Evolutionary conservation across 495 filamentous ascomycete genomes (phyloP).

Genomic region (Haplographium delicatum): DNA sequence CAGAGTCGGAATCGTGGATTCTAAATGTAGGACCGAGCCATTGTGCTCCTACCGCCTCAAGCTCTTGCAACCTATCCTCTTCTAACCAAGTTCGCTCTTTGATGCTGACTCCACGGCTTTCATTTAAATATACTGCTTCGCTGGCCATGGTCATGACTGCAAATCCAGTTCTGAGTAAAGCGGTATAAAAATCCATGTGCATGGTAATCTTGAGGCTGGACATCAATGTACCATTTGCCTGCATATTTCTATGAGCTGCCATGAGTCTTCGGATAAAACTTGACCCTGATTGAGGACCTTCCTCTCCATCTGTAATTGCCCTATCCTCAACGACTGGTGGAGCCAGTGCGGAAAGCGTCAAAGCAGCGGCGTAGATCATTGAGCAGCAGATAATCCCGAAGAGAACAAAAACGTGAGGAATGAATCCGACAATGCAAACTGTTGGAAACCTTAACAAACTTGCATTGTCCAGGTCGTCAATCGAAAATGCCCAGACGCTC

Average conservation of each 20-base stretch:
- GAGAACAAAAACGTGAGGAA: slow-evolving; percentile 83
- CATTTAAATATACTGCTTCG: slow-evolving; percentile 92
- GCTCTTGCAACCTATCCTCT: slow-evolving; percentile 63
- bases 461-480: slow-evolving; percentile 41
- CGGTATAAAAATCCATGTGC: slow-evolving; percentile 93
- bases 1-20: slow-evolving; percentile 27
- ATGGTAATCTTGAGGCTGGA: slow-evolving; percentile 70
- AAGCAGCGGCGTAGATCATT: slow-evolving; percentile 68
- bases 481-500: slow-evolving; percentile 57
- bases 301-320: slow-evolving; percentile 28
- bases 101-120: slow-evolving; percentile 71
- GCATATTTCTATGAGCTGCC: slow-evolving; percentile 79
- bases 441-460: slow-evolving; percentile 76
- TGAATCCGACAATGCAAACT: slow-evolving; percentile 90
- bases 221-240: slow-evolving; percentile 73
- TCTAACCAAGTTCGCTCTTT: slow-evolving; percentile 88
- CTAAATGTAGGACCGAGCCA: slow-evolving; percentile 40
- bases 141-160: slow-evolving; percentile 83
- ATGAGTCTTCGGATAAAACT: slow-evolving; percentile 51
- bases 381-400: slow-evolving; percentile 69
- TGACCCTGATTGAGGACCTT: slow-evolving; percentile 9
- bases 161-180: slow-evolving; percentile 80
- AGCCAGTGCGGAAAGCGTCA: slow-evolving; percentile 70
- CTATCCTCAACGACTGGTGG: slow-evolving; percentile 37
- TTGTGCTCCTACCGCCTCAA: slow-evolving; percentile 53